Evolutionary conservation across 129 eudicot genomes (phyloP), one percentile per base, ranked within the genome.

Genomic region (Sambucus nigra): DNA sequence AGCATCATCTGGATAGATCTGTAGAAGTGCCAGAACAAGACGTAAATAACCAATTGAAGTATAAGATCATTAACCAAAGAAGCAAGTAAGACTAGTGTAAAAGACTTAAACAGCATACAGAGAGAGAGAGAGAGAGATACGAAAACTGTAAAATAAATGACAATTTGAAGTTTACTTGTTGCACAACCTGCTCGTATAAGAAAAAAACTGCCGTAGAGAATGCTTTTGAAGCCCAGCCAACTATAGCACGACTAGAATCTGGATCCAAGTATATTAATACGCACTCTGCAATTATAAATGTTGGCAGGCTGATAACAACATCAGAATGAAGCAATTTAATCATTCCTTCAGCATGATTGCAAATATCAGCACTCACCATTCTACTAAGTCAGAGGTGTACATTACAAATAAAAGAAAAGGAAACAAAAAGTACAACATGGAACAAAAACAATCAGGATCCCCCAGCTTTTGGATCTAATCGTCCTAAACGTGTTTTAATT

Each of bases 261-360:
- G 99, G 99, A 74, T 82, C 94, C 83, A 86, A 65, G 78, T 86
- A 92, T 69, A 92, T 92, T 32, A 92, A 73, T 32, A 92, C 99
- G 33, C 99, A 92, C 69, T 92, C 99, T 92, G 99, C 99, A 73
- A 92, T 78, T 64, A 92, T 86, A 77, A 92, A 92, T 63, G 99
- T 92, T 51, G 99, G 99, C 99, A 92, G 71, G 72, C 99, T 92
- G 96, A 80, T 73, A 67, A 69, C 59, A 79, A 71, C 77, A 80
- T 86, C 80, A 84, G 93, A 67, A 68, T 63, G 61, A 76, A 64
- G 69, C 64, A 67, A 63, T 49, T 53, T 28, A 57, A 71, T 50
- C 47, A 62, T 57, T 50, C 31, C 39, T 7, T 27, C 20, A 60
- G 38, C 53, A 12, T 16, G 23, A 32, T 24, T 19, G 40, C 14